Percentiles rank a stretch among this genome's conserved stretches.
These are phyloP conservation scores for Metarhizium robertsii DNA, from an alignment of 2,329 filamentous ascomycete species.

Conservation along the genomic window DNA sequence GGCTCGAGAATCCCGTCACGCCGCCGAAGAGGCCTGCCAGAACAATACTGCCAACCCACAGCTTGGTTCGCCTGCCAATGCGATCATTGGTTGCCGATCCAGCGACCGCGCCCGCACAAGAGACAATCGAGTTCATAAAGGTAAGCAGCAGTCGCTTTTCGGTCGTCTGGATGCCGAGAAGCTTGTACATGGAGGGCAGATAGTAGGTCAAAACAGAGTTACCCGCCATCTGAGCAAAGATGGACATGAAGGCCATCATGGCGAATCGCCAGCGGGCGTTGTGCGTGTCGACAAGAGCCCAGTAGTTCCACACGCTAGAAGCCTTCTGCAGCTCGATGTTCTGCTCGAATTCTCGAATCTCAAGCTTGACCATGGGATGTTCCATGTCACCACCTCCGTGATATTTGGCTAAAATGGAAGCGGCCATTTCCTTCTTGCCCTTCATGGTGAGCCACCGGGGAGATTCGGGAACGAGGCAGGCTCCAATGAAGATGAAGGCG, in stretches of 20 bases:
- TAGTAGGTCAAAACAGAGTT: constrained; percentile 43
- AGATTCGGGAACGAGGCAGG: constrained; percentile 30
- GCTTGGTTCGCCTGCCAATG: constrained; percentile 28
- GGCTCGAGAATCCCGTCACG: constrained; percentile 36
- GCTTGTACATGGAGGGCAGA: constrained; percentile 41
- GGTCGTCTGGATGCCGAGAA: constrained; percentile 44
- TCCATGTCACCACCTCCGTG: constrained; percentile 23
- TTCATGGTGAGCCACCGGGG: constrained; percentile 31
- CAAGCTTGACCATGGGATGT: constrained; percentile 28
- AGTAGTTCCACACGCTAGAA: constrained; percentile 37
- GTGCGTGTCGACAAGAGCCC: constrained; percentile 38
- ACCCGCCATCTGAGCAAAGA: constrained; percentile 45
- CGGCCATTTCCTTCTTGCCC: constrained; percentile 26
- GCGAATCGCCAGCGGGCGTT: constrained; percentile 40
- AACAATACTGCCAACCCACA: constrained; percentile 41
- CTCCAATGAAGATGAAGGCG: constrained; percentile 21
- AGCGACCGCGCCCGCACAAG: constrained; percentile 29
- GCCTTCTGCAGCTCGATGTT: constrained; percentile 35
- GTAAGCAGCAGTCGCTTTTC: constrained; percentile 36
- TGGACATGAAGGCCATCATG: constrained; percentile 40
- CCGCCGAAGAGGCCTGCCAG: constrained; percentile 34
- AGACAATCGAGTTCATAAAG: constrained; percentile 26
- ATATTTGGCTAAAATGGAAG: constrained; percentile 23
- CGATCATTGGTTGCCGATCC: constrained; percentile 21
- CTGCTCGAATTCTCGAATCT: constrained; percentile 29